Evolutionary conservation across 208 protist species (phyloP), one percentile per base, ranked within the genome.

Genomic region (Trypanosoma cruzi): DNA sequence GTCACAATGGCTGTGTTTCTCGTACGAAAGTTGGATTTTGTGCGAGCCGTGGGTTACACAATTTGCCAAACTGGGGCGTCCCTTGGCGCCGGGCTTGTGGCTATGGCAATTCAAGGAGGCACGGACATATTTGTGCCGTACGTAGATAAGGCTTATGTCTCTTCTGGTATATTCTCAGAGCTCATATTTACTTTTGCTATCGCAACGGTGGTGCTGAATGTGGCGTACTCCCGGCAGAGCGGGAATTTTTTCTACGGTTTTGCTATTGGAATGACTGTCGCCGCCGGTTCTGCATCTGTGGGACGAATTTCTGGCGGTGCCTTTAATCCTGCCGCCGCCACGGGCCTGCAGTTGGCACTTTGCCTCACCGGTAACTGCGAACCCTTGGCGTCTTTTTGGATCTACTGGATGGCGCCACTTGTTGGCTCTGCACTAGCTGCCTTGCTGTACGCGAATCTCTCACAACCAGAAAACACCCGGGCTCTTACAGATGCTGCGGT

Each of bases 151-250:
- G 69, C 57, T 56, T 93, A 89, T 73, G 76, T 93, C 37, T 83
- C 80, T 0, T 88, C 81, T 1, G 87, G 85, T 50, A 80, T 93
- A 58, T 92, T 93, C 60, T 84, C 84, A 26, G 85, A 95, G 77
- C 77, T 95, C 63, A 87, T 92, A 64, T 93, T 84, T 64, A 95
- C 90, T 42, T 89, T 95, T 48, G 87, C 87, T 13, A 75, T 95
- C 29, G 80, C 80, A 26, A 65, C 87, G 4, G 90, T 93, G 26
- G 85, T 91, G 60, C 78, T 93, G 28, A 89, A 95, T 71, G 81
- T 86, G 26, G 82, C 73, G 37, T 92, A 93, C 67, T 89, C 83
- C 0, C 73, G 79, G 31, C 87, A 92, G 71, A 79, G 70, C 18
- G 81, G 84, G 37, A 87, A 86, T 75, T 91, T 92, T 65, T 92